These are phyloP conservation scores for Papiliotrema flavescens DNA, from an alignment of 1,284 basidiomycete genomes.

Conservation along the genomic window DNA sequence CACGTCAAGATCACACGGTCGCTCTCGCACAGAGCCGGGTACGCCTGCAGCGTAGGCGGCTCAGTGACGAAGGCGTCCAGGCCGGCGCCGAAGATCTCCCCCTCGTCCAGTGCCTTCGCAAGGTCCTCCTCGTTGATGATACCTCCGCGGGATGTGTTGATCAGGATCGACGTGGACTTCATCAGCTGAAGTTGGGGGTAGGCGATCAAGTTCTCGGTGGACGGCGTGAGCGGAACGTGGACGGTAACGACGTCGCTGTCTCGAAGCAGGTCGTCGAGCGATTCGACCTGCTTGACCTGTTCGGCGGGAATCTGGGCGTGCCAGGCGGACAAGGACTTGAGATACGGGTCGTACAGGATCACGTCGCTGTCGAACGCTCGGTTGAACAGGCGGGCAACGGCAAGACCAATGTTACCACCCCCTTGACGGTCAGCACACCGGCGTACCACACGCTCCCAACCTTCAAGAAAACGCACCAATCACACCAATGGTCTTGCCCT, in stretches of 20 bases:
- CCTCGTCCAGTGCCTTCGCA: conserved; percentile 14
- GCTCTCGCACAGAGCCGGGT: conserved; percentile 2
- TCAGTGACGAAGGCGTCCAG: conserved; percentile 5
- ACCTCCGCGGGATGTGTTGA: conserved; percentile 32
- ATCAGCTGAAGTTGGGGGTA: conserved; percentile 13
- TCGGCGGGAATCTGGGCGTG: background rate
- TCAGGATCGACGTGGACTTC: conserved; percentile 19
- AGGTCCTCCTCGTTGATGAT: conserved; percentile 28
- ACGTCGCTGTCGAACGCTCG: conserved; percentile 19
- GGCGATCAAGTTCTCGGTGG: conserved; percentile 18
- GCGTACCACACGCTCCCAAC: background rate
- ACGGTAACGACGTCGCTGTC: conserved; percentile 20
- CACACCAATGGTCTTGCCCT: conserved; percentile 8
- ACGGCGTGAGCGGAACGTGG: conserved; percentile 18
- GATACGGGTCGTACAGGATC: conserved; percentile 21
- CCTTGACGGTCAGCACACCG: background rate
- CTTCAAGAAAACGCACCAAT: background rate
- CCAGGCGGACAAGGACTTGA: background rate
- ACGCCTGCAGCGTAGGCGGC: conserved; percentile 1
- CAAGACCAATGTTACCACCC: conserved; percentile 19
- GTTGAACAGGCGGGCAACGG: conserved; percentile 14
- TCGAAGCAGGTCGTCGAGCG: conserved; percentile 16
- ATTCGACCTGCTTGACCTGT: background rate
- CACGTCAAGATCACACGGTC: conserved; percentile 3
- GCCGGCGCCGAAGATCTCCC: conserved; percentile 16